phyloP scores from a whole-genome alignment of 768 basidiomycete genomes.

The Atractiella rhizophila region DNA sequence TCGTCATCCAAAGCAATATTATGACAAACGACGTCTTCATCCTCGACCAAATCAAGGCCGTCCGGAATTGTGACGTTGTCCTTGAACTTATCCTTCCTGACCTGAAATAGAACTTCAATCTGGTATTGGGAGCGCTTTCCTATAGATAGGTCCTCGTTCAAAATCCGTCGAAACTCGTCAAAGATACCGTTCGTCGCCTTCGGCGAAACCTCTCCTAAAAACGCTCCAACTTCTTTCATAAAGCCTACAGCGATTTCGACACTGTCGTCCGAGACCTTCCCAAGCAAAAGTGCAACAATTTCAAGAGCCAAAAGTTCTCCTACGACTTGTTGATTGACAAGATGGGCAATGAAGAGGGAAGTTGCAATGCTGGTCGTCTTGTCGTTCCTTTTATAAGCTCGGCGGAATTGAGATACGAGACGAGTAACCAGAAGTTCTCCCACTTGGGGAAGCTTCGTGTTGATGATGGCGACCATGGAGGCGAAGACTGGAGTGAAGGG shows the following conservation, averaged over 20 bases:
- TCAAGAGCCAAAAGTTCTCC: conserved; percentile 84
- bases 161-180: conserved; percentile 84
- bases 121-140: conserved; percentile 95
- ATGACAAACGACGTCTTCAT: conserved; percentile 95
- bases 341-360: conserved; percentile 58
- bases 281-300: conserved; percentile 81
- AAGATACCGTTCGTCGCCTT: conserved; percentile 85
- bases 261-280: conserved; percentile 85
- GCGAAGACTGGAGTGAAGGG: conserved; percentile 96
- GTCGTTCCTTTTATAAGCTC: conserved; percentile 88
- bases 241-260: conserved; percentile 97
- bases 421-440: conserved; percentile 73
- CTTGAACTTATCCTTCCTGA: conserved; percentile 96
- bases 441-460: conserved; percentile 87
- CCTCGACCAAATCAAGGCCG: conserved; percentile 84
- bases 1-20: conserved; percentile 77
- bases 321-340: conserved; percentile 78
- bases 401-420: conserved; percentile 78
- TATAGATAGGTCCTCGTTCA: conserved; percentile 84
- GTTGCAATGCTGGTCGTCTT: conserved; percentile 91
- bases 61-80: conserved; percentile 88
- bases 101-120: conserved; percentile 98
- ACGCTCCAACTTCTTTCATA: conserved; percentile 89
- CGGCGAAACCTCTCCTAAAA: conserved; percentile 72
- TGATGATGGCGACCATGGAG: conserved; percentile 75